Evolutionary conservation across 345 rosid species (phyloP).

Genomic region (Syzygium oleosum): DNA sequence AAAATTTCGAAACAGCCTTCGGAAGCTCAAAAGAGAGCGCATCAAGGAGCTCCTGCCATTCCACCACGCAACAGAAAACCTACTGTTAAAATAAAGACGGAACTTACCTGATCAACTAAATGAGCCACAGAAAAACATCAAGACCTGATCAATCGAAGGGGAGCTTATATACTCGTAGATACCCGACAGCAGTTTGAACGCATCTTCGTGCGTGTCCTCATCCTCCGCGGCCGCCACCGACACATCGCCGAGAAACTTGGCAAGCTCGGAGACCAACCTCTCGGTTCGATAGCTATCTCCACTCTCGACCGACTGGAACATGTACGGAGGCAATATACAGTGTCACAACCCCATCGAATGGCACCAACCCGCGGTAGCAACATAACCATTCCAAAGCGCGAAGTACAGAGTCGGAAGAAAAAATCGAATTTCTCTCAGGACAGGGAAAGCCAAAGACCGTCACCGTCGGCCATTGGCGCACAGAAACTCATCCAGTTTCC

Average conservation of each 20-base stretch:
- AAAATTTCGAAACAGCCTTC: conserved; percentile 52
- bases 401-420: background rate
- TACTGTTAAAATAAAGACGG: background rate
- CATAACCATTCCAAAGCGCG: background rate
- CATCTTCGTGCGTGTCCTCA: conserved; percentile 20
- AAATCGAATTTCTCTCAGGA: background rate
- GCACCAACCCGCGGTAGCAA: background rate
- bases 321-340: conserved; percentile 6
- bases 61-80: conserved; percentile 1
- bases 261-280: conserved; percentile 34
- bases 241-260: conserved; percentile 32
- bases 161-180: conserved; percentile 30
- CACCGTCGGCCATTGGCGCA: background rate
- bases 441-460: background rate
- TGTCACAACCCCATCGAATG: background rate
- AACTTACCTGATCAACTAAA: background rate
- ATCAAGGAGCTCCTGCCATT: conserved; percentile 49
- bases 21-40: conserved; percentile 71
- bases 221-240: conserved; percentile 19
- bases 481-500: background rate
- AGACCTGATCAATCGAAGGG: conserved; percentile 51
- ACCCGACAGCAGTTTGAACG: conserved; percentile 31
- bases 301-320: conserved; percentile 17
- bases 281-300: conserved; percentile 34
- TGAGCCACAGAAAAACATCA: background rate